Evolutionary conservation across 2,329 filamentous ascomycete genomes (phyloP).

Genomic region (Aspergillus cejpii): DNA sequence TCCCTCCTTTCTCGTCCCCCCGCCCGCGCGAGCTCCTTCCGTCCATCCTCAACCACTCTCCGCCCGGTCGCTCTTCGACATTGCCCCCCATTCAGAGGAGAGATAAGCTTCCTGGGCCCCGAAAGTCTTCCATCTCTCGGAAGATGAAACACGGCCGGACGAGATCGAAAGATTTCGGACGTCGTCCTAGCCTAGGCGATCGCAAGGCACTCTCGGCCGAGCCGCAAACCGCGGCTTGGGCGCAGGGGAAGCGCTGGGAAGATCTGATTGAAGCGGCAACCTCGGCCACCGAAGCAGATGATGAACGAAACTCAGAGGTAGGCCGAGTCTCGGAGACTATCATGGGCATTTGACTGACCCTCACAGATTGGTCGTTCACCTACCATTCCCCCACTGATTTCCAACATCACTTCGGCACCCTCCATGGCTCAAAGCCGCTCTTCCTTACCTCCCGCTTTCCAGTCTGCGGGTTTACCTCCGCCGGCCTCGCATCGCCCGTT

Average conservation of each 20-base stretch:
- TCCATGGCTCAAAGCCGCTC: slow-evolving; percentile 46
- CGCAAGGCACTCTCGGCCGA: slow-evolving; percentile 83
- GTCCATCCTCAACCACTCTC: slow-evolving; percentile 71
- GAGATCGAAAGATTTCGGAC: slow-evolving; percentile 67
- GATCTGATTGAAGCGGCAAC: slow-evolving; percentile 92
- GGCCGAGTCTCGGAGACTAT: slow-evolving; percentile 41
- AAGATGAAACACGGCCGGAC: slow-evolving; percentile 74
- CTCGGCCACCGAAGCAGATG: slow-evolving; percentile 82
- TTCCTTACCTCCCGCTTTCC: slow-evolving; percentile 56
- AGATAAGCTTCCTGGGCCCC: slow-evolving; percentile 63
- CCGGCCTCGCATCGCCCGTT: slow-evolving; percentile 42
- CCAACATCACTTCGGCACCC: slow-evolving; percentile 35
- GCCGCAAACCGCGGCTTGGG: slow-evolving; percentile 63
- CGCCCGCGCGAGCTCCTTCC: slow-evolving; percentile 70
- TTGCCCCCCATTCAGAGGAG: slow-evolving; percentile 74
- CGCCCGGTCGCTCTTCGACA: slow-evolving; percentile 79
- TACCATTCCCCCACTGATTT: slow-evolving; percentile 35
- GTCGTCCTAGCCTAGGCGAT: slow-evolving; percentile 65
- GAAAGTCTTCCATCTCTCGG: slow-evolving; percentile 77
- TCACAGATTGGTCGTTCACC: slow-evolving; percentile 36
- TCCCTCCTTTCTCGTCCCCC: slow-evolving; percentile 54
- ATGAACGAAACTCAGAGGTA: slow-evolving; percentile 72
- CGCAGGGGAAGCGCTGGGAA: slow-evolving; percentile 85
- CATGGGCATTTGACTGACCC: slow-evolving; percentile 33
- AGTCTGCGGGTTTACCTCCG: slow-evolving; percentile 43